Conservation (phyloP, 2,329 filamentous ascomycete species). For the Colletotrichum lentis region DNA sequence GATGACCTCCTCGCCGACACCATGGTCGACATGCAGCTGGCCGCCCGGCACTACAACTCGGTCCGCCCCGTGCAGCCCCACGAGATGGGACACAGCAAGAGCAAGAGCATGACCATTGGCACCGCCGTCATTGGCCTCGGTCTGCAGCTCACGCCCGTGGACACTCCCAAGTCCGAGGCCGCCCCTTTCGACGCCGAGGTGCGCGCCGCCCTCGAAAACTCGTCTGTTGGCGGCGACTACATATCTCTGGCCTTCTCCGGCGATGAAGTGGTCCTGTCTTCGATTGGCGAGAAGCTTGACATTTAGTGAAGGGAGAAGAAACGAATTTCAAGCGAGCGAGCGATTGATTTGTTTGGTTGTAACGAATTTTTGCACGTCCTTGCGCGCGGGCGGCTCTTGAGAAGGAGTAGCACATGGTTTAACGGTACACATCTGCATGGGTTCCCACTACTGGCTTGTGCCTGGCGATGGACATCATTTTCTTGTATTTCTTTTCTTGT, state of each 20-base stretch:
- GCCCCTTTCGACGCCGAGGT: constrained; percentile 30
- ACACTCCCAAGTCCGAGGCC: constrained; percentile 44
- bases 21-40: constrained; percentile 70
- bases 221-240: constrained; percentile 30
- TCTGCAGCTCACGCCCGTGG: constrained; percentile 52
- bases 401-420: constrained; percentile 14
- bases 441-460: not conserved
- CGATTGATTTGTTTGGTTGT: constrained; percentile 27
- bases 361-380: constrained; percentile 14
- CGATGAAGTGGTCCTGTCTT: constrained; percentile 20
- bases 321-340: constrained; percentile 26
- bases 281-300: constrained; percentile 34
- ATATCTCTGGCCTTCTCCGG: constrained; percentile 25
- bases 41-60: constrained; percentile 51
- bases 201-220: constrained; percentile 24
- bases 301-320: not conserved
- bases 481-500: not conserved
- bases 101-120: constrained; percentile 52
- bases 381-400: not conserved
- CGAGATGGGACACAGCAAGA: constrained; percentile 43
- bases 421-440: constrained; percentile 31
- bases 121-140: constrained; percentile 51
- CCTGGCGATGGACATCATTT: not conserved
- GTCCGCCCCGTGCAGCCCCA: constrained; percentile 26
- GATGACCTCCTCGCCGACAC: constrained; percentile 65